Evolutionary conservation across 2,329 filamentous ascomycete species (phyloP).

Genomic region (Fusarium sp.): DNA sequence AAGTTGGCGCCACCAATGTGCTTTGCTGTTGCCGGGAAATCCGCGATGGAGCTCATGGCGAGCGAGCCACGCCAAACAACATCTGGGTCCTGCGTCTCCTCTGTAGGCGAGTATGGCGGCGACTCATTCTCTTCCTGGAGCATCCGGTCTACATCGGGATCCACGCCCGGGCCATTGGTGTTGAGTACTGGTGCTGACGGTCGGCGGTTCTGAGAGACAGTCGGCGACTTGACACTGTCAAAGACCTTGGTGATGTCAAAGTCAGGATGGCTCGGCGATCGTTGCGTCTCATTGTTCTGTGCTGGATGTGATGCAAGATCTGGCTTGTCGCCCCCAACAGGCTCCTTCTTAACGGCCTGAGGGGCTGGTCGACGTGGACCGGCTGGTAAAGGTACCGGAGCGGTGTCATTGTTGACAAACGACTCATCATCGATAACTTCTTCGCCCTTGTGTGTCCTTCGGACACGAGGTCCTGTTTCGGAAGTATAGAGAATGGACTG

Average conservation of each 20-base stretch:
- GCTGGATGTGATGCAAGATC: conserved; percentile 51
- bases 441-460: conserved; percentile 95
- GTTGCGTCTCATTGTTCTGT: conserved; percentile 61
- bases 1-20: conserved; percentile 90
- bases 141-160: conserved; percentile 91
- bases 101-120: conserved; percentile 86
- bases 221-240: conserved; percentile 84
- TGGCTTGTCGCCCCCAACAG: conserved; percentile 43
- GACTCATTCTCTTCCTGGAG: conserved; percentile 86
- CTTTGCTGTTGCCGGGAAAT: conserved; percentile 83
- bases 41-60: conserved; percentile 83
- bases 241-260: conserved; percentile 93
- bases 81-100: conserved; percentile 77
- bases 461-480: conserved; percentile 80
- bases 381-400: conserved; percentile 50
- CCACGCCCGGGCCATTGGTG: conserved; percentile 75
- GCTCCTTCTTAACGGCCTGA: conserved; percentile 56
- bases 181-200: conserved; percentile 64
- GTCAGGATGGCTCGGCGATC: conserved; percentile 70
- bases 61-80: conserved; percentile 85
- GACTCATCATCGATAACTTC: conserved; percentile 87
- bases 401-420: conserved; percentile 56
- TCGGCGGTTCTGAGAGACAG: conserved; percentile 63
- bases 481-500: conserved; percentile 88
- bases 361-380: conserved; percentile 42